phyloP scores from a whole-genome alignment of 257 asterid species.

The Catharanthus roseus region DNA sequence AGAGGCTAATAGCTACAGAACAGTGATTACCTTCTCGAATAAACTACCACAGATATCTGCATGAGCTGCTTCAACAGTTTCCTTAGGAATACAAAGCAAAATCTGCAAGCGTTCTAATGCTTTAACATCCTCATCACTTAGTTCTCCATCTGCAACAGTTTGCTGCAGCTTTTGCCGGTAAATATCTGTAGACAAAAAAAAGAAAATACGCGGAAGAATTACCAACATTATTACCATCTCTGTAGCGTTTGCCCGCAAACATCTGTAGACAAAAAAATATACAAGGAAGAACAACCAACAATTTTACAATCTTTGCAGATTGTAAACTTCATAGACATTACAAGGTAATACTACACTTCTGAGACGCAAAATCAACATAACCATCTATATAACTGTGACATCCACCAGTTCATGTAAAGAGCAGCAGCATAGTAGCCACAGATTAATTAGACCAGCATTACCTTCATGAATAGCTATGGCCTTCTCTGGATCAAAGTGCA shows the following conservation, averaged over 20 bases:
- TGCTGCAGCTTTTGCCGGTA: constrained; percentile 83
- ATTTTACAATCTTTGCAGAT: neutral
- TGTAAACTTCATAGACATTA: neutral
- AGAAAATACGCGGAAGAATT: neutral
- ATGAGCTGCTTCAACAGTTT: constrained; percentile 88
- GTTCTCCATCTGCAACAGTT: constrained; percentile 73
- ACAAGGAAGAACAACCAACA: neutral
- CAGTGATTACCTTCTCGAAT: constrained; percentile 71
- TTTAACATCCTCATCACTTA: constrained; percentile 75
- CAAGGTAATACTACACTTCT: neutral
- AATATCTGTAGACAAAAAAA: constrained; percentile 44
- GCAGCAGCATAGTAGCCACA: neutral
- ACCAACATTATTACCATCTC: neutral
- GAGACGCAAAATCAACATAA: neutral
- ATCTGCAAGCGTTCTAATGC: constrained; percentile 78
- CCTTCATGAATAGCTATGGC: constrained; percentile 94
- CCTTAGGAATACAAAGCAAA: constrained; percentile 83
- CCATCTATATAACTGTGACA: neutral
- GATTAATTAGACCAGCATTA: constrained; percentile 20
- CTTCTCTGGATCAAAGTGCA: constrained; percentile 82
- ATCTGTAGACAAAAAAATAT: constrained; percentile 33
- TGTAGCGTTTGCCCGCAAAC: constrained; percentile 82
- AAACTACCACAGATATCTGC: constrained; percentile 88
- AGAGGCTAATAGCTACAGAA: neutral
- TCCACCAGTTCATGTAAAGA: neutral